phyloP scores from a whole-genome alignment of 2,329 filamentous ascomycete genomes.

The Daldinia sp. region DNA sequence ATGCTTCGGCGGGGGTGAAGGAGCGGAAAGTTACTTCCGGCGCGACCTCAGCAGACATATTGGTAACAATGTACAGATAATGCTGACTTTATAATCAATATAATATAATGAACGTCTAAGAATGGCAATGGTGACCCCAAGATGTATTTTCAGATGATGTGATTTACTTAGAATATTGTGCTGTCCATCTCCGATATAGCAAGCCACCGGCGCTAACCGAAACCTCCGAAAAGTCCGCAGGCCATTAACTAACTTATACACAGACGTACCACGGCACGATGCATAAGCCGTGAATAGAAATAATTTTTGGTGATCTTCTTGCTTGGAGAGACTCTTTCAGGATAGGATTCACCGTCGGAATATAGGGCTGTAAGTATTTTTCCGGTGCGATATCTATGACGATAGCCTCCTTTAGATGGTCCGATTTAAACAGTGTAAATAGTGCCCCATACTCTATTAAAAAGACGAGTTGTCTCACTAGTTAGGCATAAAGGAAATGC shows the following conservation, averaged over 20 bases:
- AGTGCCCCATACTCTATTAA: not conserved
- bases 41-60: not conserved
- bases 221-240: constrained; percentile 1
- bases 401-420: not conserved
- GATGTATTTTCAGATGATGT: no score
- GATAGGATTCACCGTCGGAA: not conserved
- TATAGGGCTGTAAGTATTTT: not conserved
- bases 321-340: not conserved
- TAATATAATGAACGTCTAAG: no score
- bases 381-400: not conserved
- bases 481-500: not conserved
- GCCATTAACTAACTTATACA: not conserved
- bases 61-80: not conserved
- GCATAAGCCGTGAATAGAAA: no score
- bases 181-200: not conserved
- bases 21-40: not conserved
- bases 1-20: constrained; percentile 4
- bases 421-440: not conserved
- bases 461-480: no score
- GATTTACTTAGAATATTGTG: no score
- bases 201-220: not conserved
- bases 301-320: not conserved
- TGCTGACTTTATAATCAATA: no score
- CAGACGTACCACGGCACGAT: not conserved
- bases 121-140: no score